These are phyloP conservation scores for Mucor mucedo DNA, from an alignment of 371 early-diverging fungal species.

Conservation along the genomic window DNA sequence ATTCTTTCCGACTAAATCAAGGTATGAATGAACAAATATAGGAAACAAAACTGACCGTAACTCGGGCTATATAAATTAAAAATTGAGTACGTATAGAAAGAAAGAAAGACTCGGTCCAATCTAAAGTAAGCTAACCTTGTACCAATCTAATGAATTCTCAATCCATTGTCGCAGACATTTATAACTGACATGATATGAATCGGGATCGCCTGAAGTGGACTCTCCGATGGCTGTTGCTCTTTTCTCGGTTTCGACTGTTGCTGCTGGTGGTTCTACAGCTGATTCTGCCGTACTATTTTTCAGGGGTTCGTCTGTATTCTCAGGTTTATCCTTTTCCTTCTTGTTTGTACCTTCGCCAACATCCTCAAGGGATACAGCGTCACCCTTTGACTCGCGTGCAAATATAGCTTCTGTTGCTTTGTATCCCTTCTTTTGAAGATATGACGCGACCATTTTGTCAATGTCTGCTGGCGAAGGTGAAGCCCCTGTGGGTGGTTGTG, in stretches of 20 bases:
- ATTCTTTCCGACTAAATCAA: slow-evolving; percentile 80
- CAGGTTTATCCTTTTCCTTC: neutral
- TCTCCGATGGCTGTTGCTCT: neutral
- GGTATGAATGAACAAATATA: slow-evolving; percentile 91
- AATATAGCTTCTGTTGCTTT: slow-evolving; percentile 37
- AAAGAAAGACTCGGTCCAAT: neutral
- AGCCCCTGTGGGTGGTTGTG: slow-evolving; percentile 3
- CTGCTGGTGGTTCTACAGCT: slow-evolving; percentile 1
- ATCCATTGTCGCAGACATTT: slow-evolving; percentile 88
- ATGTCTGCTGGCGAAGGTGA: slow-evolving; percentile 28
- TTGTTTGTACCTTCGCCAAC: neutral
- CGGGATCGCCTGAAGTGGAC: slow-evolving; percentile 69
- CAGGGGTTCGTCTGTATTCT: neutral
- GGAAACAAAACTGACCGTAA: slow-evolving; percentile 89
- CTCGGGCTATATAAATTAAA: slow-evolving; percentile 68
- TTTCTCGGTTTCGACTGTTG: neutral
- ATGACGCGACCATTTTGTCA: slow-evolving; percentile 43
- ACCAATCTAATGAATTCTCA: slow-evolving; percentile 93
- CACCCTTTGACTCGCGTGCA: slow-evolving; percentile 34
- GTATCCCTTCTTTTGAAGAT: slow-evolving; percentile 42
- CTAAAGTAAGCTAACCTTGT: slow-evolving; percentile 60
- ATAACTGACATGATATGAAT: slow-evolving; percentile 79
- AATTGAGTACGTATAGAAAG: neutral
- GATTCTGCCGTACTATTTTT: neutral
- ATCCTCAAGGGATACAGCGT: slow-evolving; percentile 22